These are phyloP conservation scores for Xanthoceras sorbifolium DNA, from an alignment of 345 rosid species.

Conservation along the genomic window DNA sequence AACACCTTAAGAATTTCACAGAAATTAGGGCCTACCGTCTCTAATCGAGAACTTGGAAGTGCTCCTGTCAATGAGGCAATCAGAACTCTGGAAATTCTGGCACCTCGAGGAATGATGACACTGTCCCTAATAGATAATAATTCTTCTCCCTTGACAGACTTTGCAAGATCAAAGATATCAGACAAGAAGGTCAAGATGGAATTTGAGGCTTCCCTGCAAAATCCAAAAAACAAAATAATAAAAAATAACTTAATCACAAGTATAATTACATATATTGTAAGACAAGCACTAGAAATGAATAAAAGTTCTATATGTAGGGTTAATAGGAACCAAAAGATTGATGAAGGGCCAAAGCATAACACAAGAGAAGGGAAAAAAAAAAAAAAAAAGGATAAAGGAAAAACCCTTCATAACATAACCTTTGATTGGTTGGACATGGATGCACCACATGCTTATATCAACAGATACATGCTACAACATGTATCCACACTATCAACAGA, in stretches of 20 bases:
- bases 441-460: neutral
- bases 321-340: constrained; percentile 2
- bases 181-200: constrained; percentile 91
- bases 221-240: constrained; percentile 7
- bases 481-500: neutral
- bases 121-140: constrained; percentile 63
- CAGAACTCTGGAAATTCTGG: constrained; percentile 74
- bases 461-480: neutral
- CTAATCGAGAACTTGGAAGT: constrained; percentile 91
- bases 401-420: neutral
- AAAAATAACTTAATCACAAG: neutral
- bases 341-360: neutral
- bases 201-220: constrained; percentile 89
- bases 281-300: neutral
- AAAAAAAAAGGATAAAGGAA: neutral
- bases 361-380: neutral
- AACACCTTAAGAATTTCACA: neutral
- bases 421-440: neutral
- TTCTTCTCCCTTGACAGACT: constrained; percentile 62
- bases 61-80: constrained; percentile 94
- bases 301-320: neutral
- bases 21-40: constrained; percentile 51
- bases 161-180: constrained; percentile 83
- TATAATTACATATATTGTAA: neutral
- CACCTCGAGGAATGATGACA: constrained; percentile 83